Evolutionary conservation across 495 filamentous ascomycete species (phyloP), one percentile per base, ranked within the genome.

Genomic region (Lasiosphaeris hirsuta): DNA sequence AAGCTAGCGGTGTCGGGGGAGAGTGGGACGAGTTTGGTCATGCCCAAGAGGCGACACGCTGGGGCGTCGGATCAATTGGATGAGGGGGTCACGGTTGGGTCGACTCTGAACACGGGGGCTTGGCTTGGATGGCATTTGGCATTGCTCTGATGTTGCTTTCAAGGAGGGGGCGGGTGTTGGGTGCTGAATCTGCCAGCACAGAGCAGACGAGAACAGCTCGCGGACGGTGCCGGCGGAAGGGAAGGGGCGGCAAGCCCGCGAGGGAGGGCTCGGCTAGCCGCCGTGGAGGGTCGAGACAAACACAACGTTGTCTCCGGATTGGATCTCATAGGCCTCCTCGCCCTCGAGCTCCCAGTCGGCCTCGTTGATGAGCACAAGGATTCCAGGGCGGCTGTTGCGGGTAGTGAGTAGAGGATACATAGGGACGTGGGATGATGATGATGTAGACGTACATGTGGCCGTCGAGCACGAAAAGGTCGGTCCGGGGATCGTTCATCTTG

Each of bases 231-330:
- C 23, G 23, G 23, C 23, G 23, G 23, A 30, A 30, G 23, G 23
- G 23, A 30, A 30, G 23, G 23, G 23, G 23, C 23, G 23, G 23
- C 23, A 46, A 23, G 43, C 8, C 9, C 17, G 43, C 3, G 15
- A 23, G 11, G 14, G 51, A 8, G 10, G 7, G 17, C 17, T 35
- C 18, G 38, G 40, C 63, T 80, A 96, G 56, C 94, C 94, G 30
- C 94, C 94, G 71, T 99, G 94, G 34, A 99, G 78, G n/a, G 94
- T 99, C 51, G 91, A 96, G 49, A 99, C 92, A 71, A 99, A 99
- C 49, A 97, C 76, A 66, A 99, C 88, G 64, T 89, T 92, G 73
- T 99, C 94, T 19, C 84, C 79, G 18, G 76, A 67, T 71, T 92
- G 85, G 53, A 97, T 76, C 66, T 90, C 86, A 69, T 96, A 97